These are phyloP conservation scores for Erodium trifolium DNA, from an alignment of 441 rosid species.

Conservation along the genomic window DNA sequence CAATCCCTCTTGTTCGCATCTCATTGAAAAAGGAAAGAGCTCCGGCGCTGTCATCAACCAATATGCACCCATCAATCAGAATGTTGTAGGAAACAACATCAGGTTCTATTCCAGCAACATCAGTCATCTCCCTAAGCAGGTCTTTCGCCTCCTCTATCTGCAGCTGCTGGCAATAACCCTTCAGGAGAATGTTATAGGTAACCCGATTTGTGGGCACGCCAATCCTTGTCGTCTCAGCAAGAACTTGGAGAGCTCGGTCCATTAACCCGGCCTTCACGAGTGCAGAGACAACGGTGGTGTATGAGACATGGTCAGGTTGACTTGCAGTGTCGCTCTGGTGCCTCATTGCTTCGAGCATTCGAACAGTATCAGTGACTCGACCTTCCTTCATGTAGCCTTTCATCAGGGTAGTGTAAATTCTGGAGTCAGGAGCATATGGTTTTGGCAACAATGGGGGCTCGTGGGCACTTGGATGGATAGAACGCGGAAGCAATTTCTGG, in stretches of 20 bases:
- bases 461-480: conserved; percentile 22
- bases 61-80: conserved; percentile 75
- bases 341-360: conserved; percentile 86
- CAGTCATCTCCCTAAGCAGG: conserved; percentile 62
- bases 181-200: conserved; percentile 79
- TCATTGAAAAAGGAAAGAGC: conserved; percentile 75
- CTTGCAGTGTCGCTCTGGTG: conserved; percentile 52
- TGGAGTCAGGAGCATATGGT: conserved; percentile 54
- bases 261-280: conserved; percentile 66
- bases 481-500: conserved; percentile 62
- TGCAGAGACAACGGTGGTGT: conserved; percentile 86
- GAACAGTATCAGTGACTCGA: conserved; percentile 57
- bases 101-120: conserved; percentile 48
- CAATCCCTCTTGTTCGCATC: conserved; percentile 71
- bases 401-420: conserved; percentile 84
- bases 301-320: conserved; percentile 81
- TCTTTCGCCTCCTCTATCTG: conserved; percentile 64
- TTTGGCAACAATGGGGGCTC: conserved; percentile 65
- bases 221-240: conserved; percentile 70
- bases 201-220: conserved; percentile 75
- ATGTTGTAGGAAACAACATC: conserved; percentile 88
- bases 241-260: conserved; percentile 77
- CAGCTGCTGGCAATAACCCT: conserved; percentile 78
- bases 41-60: conserved; percentile 72
- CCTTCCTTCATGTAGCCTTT: conserved; percentile 91